phyloP scores from a whole-genome alignment of 352 stramenopile genomes.

The Phytophthora pseudosyringae region DNA sequence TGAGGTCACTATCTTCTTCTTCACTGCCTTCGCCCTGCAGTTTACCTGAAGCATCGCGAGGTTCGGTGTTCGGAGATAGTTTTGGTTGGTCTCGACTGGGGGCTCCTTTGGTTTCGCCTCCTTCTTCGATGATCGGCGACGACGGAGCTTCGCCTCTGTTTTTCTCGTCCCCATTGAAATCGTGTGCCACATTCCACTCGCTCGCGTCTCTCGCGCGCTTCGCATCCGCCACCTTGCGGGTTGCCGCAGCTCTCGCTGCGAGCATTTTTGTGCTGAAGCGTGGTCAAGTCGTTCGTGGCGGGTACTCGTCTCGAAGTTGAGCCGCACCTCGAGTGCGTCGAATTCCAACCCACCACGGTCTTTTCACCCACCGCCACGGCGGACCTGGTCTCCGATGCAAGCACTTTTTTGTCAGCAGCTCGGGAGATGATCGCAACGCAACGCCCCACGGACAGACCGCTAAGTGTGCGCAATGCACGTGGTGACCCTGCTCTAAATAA shows the following conservation, averaged over 20 bases:
- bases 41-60: not conserved
- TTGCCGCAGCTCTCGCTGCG: slow-evolving; percentile 34
- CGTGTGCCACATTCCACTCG: slow-evolving; percentile 30
- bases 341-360: slow-evolving; percentile 6
- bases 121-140: slow-evolving; percentile 8
- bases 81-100: slow-evolving; percentile 4
- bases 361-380: slow-evolving; percentile 17
- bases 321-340: not conserved
- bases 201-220: slow-evolving; percentile 27
- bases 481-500: slow-evolving; percentile 25
- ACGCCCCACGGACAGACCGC: slow-evolving; percentile 19
- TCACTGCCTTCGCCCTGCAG: slow-evolving; percentile 1
- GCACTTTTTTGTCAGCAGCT: slow-evolving; percentile 13
- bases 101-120: not conserved
- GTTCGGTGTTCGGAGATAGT: not conserved
- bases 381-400: slow-evolving; percentile 16
- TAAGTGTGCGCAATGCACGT: slow-evolving; percentile 16
- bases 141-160: not conserved
- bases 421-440: slow-evolving; percentile 13
- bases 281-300: slow-evolving; percentile 10
- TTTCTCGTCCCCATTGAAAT: slow-evolving; percentile 12
- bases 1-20: slow-evolving; percentile 36
- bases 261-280: slow-evolving; percentile 23
- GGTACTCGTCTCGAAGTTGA: slow-evolving; percentile 1
- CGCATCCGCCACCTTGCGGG: slow-evolving; percentile 32